phyloP scores from a whole-genome alignment of 2,329 filamentous ascomycete genomes.

The Chaetomiaceae sp. region DNA sequence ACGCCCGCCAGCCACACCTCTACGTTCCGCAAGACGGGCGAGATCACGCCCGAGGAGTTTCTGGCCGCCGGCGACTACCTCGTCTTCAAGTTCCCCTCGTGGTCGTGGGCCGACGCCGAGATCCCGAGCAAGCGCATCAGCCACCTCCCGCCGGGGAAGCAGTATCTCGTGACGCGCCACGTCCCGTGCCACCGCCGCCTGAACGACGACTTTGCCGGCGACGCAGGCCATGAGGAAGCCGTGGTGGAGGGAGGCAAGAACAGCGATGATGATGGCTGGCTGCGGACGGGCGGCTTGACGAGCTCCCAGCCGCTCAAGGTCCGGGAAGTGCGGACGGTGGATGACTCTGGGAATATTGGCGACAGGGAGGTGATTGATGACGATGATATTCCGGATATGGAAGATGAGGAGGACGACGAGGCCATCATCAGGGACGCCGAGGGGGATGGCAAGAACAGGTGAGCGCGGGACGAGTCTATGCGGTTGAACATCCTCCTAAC shows the following conservation, averaged over 20 bases:
- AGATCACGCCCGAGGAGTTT: slow-evolving; percentile 97
- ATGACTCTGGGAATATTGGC: slow-evolving; percentile 82
- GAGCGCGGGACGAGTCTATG: slow-evolving; percentile 17
- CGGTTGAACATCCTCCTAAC: slow-evolving; percentile 4
- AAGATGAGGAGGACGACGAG: slow-evolving; percentile 95
- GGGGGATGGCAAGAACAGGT: slow-evolving; percentile 45
- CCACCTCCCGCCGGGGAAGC: slow-evolving; percentile 83
- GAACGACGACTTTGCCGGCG: slow-evolving; percentile 88
- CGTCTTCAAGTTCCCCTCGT: slow-evolving; percentile 98
- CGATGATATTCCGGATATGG: slow-evolving; percentile 95
- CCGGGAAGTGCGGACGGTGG: slow-evolving; percentile 79
- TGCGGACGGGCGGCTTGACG: slow-evolving; percentile 76
- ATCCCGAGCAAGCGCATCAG: slow-evolving; percentile 70
- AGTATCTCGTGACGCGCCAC: slow-evolving; percentile 91
- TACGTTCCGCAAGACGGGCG: slow-evolving; percentile 87
- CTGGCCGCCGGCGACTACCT: slow-evolving; percentile 93
- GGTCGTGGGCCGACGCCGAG: slow-evolving; percentile 92
- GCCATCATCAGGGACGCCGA: slow-evolving; percentile 83
- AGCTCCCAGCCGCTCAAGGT: slow-evolving; percentile 72
- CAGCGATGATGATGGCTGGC: slow-evolving; percentile 78
- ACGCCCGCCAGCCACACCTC: slow-evolving; percentile 86
- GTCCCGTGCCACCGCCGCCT: slow-evolving; percentile 90
- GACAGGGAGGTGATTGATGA: slow-evolving; percentile 66
- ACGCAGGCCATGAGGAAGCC: slow-evolving; percentile 80
- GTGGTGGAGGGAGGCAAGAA: slow-evolving; percentile 54